Base-by-base conservation (phyloP, 257 asterid genomes). In the Ilex asprella region DNA sequence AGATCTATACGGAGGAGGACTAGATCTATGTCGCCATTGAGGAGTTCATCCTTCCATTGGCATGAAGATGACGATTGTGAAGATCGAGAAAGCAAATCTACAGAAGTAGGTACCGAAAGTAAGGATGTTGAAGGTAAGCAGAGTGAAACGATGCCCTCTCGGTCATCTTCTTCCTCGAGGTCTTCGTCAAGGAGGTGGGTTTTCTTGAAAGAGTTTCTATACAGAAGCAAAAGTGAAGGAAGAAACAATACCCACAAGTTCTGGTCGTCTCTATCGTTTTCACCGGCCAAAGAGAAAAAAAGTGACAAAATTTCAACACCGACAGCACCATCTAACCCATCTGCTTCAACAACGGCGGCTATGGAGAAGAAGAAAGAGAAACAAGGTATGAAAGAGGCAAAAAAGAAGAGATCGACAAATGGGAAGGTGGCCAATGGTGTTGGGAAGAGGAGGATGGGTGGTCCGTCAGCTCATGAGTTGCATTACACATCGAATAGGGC, bases 141-240 rank as follows among this genome's bases (percentile, higher is more conserved):
- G 57, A 53, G 5, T 29, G 57, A 53, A 10, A 7, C 57, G 14
- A 14, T 9, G 55, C 7, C 55, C 16, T 84, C 96, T 4, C 13
- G 55, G 2, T 65, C 93, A 63, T 87, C 92, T n/a, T 87, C 97
- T 14, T 89, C 96, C 1, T 87, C 81, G 2, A 95, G 96, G 30
- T 70, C 95, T 66, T 81, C 84, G 61, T 89, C 97, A 31, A 77
- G 71, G 73, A 60, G 88, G 61, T 87, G 97, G 97, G 79, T 87
- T 7, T 85, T 87, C 58, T 46, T 91, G 71, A 91, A 87, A 73
- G 97, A 91, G 67, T 87, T 90, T 56, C 73, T 91, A 52, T 84
- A 84, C 31, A 75, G 97, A 44, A 91, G 97, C 72, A 91, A 91
- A 63, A 91, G 97, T 44, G 97, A 91, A 67, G 97, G 97, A 2